Evolutionary conservation across 2,329 filamentous ascomycete genomes (phyloP).

Genomic region (Colletotrichum agaves): DNA sequence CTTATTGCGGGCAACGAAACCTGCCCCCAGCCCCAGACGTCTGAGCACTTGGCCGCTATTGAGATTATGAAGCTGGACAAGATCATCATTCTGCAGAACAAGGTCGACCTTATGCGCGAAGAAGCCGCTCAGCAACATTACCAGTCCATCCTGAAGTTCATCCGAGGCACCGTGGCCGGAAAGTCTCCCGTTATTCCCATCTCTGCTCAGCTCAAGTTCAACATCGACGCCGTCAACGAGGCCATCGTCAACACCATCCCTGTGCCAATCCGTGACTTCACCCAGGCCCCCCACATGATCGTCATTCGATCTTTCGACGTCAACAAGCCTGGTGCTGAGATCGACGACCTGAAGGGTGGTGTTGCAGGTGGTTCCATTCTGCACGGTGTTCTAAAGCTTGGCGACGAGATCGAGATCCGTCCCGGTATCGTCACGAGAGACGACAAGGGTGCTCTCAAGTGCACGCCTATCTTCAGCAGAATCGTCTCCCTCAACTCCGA

Average conservation of each 20-base stretch:
- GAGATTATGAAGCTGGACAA: constrained; percentile 99
- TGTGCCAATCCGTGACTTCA: constrained; percentile 90
- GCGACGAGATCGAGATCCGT: constrained; percentile 97
- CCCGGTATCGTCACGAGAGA: constrained; percentile 98
- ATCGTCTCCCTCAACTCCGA: constrained; percentile 97
- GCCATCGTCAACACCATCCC: constrained; percentile 95
- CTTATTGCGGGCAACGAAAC: constrained; percentile 98
- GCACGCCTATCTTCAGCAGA: constrained; percentile 95
- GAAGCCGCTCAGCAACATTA: constrained; percentile 94
- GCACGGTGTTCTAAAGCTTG: constrained; percentile 95
- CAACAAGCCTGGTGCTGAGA: constrained; percentile 99
- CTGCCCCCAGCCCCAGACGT: constrained; percentile 97
- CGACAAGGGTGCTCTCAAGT: constrained; percentile 91
- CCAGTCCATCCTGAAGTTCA: constrained; percentile 98
- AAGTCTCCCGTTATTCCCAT: constrained; percentile 97
- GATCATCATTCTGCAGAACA: constrained; percentile 99
- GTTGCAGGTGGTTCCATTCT: constrained; percentile 97
- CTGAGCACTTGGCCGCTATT: constrained; percentile 97
- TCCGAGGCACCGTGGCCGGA: constrained; percentile 95
- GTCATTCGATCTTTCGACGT: constrained; percentile 99
- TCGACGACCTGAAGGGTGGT: constrained; percentile 97
- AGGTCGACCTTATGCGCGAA: constrained; percentile 98
- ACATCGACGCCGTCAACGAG: constrained; percentile 98
- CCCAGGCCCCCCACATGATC: constrained; percentile 95
- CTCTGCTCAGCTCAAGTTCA: constrained; percentile 98